Base-by-base conservation (phyloP, 495 filamentous ascomycete species). In the Penicillium longicatenatum region DNA sequence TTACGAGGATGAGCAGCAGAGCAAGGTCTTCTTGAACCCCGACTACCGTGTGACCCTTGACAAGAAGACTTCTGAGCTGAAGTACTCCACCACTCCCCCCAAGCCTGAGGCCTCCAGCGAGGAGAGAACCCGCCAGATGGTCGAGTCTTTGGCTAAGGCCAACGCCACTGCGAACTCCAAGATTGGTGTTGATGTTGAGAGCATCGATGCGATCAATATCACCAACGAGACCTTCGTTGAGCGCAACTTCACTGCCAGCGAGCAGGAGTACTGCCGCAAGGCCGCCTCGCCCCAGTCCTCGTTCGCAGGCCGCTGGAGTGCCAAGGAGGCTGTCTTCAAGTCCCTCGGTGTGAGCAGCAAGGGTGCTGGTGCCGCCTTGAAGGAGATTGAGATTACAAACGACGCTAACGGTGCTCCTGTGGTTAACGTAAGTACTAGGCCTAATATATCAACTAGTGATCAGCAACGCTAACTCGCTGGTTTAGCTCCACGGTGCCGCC, bases 281-380 rank as follows among this genome's bases (percentile, higher is more conserved):
- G 90, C 91, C 26, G 73, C 89, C 42, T 82, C 79, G 61, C 86
- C 92, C 1, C 90, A 91, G 64, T 86, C 91, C 47, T 90, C 89
- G 41, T 97, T 96, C 74, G 89, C 94, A 0, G 94, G 94, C 16
- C 84, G 91, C 55, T 99, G 94, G 94, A 91, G 86, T 61, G 94
- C 94, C 4, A 99, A 99, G 75, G 94, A 99, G 78, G 94, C 93
- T 5, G 92, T 99, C 5, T 99, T 99, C 79, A 99, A 99, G 82
- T 89, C 89, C 12, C 76, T 99, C n/a, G 90, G 91, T 41, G 91
- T 97, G n/a, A 71, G 81, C 61, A 84, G 90, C 69, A 86, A 89
- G 73, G 94, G 94, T 52, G 92, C 88, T 12, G 94, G 95, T 58
- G 93, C 94, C 50, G 82, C 89, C 17, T 64, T 99, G 76, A 93